Conservation (phyloP, 2,329 filamentous ascomycete genomes). For the Diaporthe batatas region DNA sequence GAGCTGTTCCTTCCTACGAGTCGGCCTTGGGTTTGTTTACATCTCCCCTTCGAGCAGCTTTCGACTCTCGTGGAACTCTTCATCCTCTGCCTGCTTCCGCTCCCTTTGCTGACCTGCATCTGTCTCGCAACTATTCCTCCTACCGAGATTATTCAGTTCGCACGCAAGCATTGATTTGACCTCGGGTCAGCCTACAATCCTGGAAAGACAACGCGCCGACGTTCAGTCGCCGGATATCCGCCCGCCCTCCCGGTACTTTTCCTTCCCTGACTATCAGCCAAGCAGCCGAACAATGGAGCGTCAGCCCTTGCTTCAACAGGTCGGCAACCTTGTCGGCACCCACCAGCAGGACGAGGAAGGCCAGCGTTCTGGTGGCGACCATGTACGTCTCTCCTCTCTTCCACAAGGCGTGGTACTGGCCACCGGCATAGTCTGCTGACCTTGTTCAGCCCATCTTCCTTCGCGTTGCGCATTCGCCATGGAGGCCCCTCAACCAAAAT, state of each 20-base stretch:
- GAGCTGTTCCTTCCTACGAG: slow-evolving; percentile 1
- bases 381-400: slow-evolving; percentile 48
- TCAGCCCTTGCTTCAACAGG: slow-evolving; percentile 42
- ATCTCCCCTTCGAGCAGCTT: neutral
- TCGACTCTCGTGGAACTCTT: neutral
- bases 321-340: slow-evolving; percentile 19
- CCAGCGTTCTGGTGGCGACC: slow-evolving; percentile 43
- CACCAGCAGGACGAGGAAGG: slow-evolving; percentile 39
- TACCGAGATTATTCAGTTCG: neutral
- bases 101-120: slow-evolving; percentile 4
- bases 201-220: slow-evolving; percentile 29
- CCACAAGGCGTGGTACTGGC: neutral
- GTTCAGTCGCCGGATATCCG: slow-evolving; percentile 17
- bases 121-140: neutral
- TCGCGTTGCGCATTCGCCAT: slow-evolving; percentile 65
- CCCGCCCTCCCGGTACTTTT: slow-evolving; percentile 34
- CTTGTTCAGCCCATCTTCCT: slow-evolving; percentile 62
- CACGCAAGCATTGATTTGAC: slow-evolving; percentile 35
- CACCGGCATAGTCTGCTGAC: slow-evolving; percentile 36
- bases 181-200: slow-evolving; percentile 32
- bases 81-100: neutral
- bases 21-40: slow-evolving; percentile 27
- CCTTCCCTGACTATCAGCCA: slow-evolving; percentile 34
- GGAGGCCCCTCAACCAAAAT: slow-evolving; percentile 61
- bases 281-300: slow-evolving; percentile 40